A percentile compares a stretch with the other conserved stretches of the same genome.
phyloP scores from a whole-genome alignment of 805 yeast genomes.

The Wickerhamomyces silvicola region DNA sequence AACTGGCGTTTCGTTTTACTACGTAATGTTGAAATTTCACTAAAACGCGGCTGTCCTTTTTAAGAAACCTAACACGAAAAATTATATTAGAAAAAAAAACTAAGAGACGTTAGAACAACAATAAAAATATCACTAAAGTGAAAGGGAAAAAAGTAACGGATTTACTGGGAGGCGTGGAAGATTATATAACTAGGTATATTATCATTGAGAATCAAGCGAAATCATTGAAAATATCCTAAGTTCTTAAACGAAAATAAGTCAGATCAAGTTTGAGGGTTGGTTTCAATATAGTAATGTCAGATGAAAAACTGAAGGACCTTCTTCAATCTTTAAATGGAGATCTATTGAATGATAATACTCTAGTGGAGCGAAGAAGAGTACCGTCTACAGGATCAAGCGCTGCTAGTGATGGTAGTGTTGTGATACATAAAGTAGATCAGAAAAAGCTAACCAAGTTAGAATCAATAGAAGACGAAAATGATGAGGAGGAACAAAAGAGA shows the following conservation, averaged over 20 bases:
- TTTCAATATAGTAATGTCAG: conserved; percentile 11
- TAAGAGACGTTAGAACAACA: too few species aligned
- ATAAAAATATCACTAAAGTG: not conserved
- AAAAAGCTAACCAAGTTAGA: conserved; percentile 1
- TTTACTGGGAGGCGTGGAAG: not conserved
- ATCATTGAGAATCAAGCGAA: not conserved
- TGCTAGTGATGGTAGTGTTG: conserved; percentile 18
- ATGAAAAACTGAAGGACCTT: conserved; percentile 12
- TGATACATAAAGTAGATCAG: conserved; percentile 6
- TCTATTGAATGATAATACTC: conserved; percentile 15
- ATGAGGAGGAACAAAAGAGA: conserved; percentile 11
- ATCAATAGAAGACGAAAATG: conserved; percentile 11
- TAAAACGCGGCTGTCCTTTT: too few species aligned
- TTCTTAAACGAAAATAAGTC: too few species aligned
- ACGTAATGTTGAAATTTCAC: too few species aligned
- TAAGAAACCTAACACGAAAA: too few species aligned
- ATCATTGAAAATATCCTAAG: too few species aligned
- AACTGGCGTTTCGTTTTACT: too few species aligned
- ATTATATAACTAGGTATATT: too few species aligned
- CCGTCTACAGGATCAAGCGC: conserved; percentile 14
- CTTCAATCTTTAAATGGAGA: conserved; percentile 12
- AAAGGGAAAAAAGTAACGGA: not conserved
- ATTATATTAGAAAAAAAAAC: too few species aligned
- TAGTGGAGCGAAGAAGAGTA: conserved; percentile 17
- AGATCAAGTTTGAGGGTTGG: not conserved